Conservation (phyloP, 208 protist genomes). For the Trichomonas gallinae region DNA sequence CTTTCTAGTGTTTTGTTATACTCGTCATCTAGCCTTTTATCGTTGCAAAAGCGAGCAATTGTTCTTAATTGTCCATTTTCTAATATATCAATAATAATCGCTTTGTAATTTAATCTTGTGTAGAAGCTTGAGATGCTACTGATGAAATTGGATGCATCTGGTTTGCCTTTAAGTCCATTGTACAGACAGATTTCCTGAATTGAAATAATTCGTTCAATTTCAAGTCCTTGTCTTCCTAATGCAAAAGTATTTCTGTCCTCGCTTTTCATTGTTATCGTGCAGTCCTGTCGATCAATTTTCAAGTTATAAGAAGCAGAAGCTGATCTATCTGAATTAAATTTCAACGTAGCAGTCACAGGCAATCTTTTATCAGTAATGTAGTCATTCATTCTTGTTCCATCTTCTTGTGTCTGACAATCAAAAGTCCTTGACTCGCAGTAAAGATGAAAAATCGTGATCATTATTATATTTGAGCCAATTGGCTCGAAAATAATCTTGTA, state of each 20-base stretch:
- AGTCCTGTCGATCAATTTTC: not conserved
- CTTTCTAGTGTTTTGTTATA: not conserved
- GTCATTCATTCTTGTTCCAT: not conserved
- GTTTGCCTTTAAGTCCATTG: not conserved
- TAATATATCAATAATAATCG: not conserved
- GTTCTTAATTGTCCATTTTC: not conserved
- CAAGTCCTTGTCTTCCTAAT: not conserved
- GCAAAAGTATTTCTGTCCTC: not conserved
- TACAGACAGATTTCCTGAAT: not conserved
- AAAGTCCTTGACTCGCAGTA: not conserved
- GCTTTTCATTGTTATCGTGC: not conserved
- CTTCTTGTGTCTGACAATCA: not conserved
- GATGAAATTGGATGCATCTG: not conserved
- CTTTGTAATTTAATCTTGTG: not conserved
- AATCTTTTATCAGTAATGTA: not conserved
- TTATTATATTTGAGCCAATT: not conserved
- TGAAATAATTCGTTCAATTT: not conserved
- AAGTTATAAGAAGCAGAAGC: not conserved
- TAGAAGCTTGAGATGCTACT: not conserved
- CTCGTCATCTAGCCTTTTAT: not conserved
- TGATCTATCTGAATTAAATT: not conserved
- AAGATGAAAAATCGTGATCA: not conserved
- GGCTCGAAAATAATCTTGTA: not conserved
- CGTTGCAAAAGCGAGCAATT: not conserved
- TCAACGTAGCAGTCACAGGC: not conserved